Base-by-base conservation (phyloP, 495 filamentous ascomycete genomes). In the Acidomyces sp. region DNA sequence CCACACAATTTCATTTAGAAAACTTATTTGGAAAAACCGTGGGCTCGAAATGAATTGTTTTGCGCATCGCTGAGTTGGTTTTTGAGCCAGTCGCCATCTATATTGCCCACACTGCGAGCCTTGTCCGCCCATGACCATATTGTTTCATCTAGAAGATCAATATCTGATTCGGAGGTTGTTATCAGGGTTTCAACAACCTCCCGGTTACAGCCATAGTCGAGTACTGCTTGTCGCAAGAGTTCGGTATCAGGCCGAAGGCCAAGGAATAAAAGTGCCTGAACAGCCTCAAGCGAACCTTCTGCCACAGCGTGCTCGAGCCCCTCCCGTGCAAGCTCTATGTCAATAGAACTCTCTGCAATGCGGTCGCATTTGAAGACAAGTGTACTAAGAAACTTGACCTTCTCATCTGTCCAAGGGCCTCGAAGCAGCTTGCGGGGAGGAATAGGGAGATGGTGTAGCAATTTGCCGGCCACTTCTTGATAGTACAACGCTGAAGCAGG, bases 391-490 rank as follows among this genome's bases (percentile, higher is more conserved):
- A 45, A 32, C 2, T 35, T 9, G 20, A 28, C 7, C 22, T 40
- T 45, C 12, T 45, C 41, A 1, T n/a, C 10, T 15, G 34, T 44
- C 34, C 45, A 50, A 1, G 41, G 46, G 21, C 35, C 36, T 10
- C 17, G 35, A 13, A 51, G 27, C 3, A 51, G 30, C 22, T 46
- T 51, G 10, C 3, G 3, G 3, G 48, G 48, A 4, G 48, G 48
- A 2, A 41, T 27, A n/a, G n/a, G n/a, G n/a, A n/a, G n/a, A n/a
- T n/a, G n/a, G n/a, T n/a, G n/a, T n/a, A n/a, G n/a, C n/a, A n/a
- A n/a, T n/a, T n/a, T 13, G n/a, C n/a, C n/a, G n/a, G n/a, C n/a
- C n/a, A n/a, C n/a, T n/a, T n/a, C n/a, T n/a, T n/a, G n/a, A n/a
- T n/a, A n/a, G n/a, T n/a, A n/a, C n/a, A n/a, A n/a, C n/a, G n/a